Conservation (phyloP, 129 eudicot species). For the Erigeron canadensis region DNA sequence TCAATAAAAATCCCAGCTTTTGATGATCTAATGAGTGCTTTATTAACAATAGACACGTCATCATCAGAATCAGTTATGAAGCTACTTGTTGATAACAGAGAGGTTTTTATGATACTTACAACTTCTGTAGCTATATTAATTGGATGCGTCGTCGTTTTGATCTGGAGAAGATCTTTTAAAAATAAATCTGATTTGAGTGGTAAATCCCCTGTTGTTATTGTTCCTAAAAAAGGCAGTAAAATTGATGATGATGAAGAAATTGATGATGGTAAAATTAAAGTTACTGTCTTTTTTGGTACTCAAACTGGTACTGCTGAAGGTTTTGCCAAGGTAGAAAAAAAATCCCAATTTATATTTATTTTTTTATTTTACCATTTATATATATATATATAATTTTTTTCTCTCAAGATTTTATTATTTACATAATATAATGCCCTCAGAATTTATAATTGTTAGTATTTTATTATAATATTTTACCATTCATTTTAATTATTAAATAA, state of each 20-base stretch:
- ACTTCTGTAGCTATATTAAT: slow-evolving; percentile 74
- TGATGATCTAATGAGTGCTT: slow-evolving; percentile 69
- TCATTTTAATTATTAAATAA: too few relatives aligned
- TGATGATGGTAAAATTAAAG: slow-evolving; percentile 86
- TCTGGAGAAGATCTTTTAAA: slow-evolving; percentile 63
- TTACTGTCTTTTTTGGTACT: slow-evolving; percentile 84
- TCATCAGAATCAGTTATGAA: slow-evolving; percentile 31
- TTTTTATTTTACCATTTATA: not conserved
- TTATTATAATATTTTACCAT: too few relatives aligned
- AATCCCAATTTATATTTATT: not conserved
- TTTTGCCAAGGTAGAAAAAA: slow-evolving; percentile 68
- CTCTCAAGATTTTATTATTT: too few relatives aligned
- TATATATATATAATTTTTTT: too few relatives aligned
- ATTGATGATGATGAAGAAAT: slow-evolving; percentile 48
- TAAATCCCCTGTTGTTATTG: slow-evolving; percentile 36
- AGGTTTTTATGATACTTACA: slow-evolving; percentile 62
- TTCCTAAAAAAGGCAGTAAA: slow-evolving; percentile 31
- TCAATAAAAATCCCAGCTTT: slow-evolving; percentile 62
- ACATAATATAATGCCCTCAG: too few relatives aligned
- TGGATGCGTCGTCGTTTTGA: slow-evolving; percentile 57
- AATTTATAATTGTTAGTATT: too few relatives aligned
- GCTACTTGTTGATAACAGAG: slow-evolving; percentile 56
- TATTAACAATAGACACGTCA: slow-evolving; percentile 50
- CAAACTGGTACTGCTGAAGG: slow-evolving; percentile 99
- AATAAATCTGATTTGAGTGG: slow-evolving; percentile 38